phyloP scores from a whole-genome alignment of 805 yeast genomes.

The Spathaspora gorwiae region DNA sequence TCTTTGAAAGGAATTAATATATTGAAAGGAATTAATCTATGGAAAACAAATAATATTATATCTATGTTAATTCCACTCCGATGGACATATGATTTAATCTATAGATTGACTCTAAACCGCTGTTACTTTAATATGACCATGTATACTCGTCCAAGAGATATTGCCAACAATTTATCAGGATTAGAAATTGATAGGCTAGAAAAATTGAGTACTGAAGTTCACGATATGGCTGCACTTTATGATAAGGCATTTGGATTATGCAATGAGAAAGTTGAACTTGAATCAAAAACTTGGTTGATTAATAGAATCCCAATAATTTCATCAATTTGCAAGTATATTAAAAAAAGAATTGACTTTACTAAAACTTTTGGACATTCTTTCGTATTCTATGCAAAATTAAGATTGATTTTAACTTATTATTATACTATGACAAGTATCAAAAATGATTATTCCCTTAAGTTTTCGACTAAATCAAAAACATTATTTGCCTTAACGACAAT shows the following conservation, averaged over 20 bases:
- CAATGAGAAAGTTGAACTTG: neutral
- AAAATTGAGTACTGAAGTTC: constrained; percentile 11
- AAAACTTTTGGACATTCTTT: neutral
- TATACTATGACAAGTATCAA: constrained; percentile 29
- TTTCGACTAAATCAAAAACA: constrained; percentile 19
- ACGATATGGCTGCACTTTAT: neutral
- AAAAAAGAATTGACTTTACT: too few species aligned
- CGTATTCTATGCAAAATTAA: constrained; percentile 7
- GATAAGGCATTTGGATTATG: neutral
- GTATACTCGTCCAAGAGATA: constrained; percentile 26
- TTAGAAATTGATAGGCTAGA: constrained; percentile 21
- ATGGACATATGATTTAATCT: constrained; percentile 33
- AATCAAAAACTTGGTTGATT: neutral
- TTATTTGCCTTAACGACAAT: constrained; percentile 28
- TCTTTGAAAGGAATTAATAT: constrained; percentile 8
- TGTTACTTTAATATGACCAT: constrained; percentile 26
- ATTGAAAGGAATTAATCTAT: constrained; percentile 22
- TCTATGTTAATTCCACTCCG: constrained; percentile 31
- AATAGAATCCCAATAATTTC: neutral
- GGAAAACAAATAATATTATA: constrained; percentile 28
- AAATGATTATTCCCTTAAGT: constrained; percentile 29
- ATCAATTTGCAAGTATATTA: neutral
- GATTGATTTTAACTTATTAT: constrained; percentile 13
- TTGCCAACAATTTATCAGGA: constrained; percentile 25
- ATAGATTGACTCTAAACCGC: constrained; percentile 29